phyloP scores from a whole-genome alignment of 192 early-diverging fungal species.

The Rhizophagus prolifer region DNA sequence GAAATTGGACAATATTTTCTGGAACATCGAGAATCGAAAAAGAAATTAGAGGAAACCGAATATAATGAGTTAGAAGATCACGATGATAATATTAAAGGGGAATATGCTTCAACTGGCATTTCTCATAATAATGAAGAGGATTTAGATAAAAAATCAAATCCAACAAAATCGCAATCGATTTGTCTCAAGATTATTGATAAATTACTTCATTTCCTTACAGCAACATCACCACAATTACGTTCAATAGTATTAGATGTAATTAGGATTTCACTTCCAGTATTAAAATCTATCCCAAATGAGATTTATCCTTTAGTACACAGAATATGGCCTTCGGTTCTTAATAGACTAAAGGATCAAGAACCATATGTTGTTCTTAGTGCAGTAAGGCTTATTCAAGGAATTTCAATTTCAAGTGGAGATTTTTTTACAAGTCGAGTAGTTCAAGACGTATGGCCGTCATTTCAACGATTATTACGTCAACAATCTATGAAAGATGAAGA shows the following conservation, averaged over 20 bases:
- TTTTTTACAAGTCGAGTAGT: conserved; percentile 40
- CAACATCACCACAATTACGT: conserved; percentile 46
- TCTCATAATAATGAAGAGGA: background rate
- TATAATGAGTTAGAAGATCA: background rate
- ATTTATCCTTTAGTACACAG: conserved; percentile 48
- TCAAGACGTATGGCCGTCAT: conserved; percentile 44
- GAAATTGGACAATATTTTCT: conserved; percentile 48
- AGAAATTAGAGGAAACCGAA: conserved; percentile 26
- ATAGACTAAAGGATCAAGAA: conserved; percentile 38
- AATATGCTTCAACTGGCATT: background rate
- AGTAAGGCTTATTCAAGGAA: conserved; percentile 32
- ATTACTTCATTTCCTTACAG: conserved; percentile 49
- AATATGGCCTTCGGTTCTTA: conserved; percentile 52
- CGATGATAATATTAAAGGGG: conserved; percentile 3
- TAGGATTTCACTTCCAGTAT: conserved; percentile 36
- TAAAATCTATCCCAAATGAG: conserved; percentile 40
- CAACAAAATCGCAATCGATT: conserved; percentile 43
- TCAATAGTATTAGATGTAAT: conserved; percentile 43
- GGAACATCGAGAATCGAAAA: conserved; percentile 32
- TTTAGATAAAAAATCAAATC: conserved; percentile 15
- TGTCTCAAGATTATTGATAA: conserved; percentile 49
- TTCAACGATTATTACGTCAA: conserved; percentile 31
- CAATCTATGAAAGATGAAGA: conserved; percentile 8
- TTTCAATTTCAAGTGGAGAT: conserved; percentile 39
- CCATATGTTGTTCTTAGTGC: conserved; percentile 41